A percentile compares a stretch with the other conserved stretches of the same genome.
Conservation (phyloP, 164 flowering plant genomes). For the Liriodendron chinense region DNA sequence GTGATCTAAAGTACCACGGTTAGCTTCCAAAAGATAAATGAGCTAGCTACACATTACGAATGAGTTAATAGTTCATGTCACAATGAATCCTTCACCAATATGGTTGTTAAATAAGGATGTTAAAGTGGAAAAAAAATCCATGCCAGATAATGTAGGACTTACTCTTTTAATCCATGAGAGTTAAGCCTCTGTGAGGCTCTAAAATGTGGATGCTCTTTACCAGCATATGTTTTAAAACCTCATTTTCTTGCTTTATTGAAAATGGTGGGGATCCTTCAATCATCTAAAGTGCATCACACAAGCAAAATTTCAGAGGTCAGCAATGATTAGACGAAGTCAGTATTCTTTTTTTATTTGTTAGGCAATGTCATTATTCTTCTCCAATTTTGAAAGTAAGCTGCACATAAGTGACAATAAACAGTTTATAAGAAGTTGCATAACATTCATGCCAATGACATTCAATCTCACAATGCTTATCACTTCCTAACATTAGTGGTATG, state of each 20-base stretch:
- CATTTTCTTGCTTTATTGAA: slow-evolving; percentile 51
- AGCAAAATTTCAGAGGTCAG: background rate
- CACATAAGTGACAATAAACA: background rate
- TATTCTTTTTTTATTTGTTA: background rate
- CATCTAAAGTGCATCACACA: slow-evolving; percentile 50
- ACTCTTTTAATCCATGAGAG: slow-evolving; percentile 84
- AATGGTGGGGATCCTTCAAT: slow-evolving; percentile 93
- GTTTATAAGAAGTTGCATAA: background rate
- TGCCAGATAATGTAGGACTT: slow-evolving; percentile 17
- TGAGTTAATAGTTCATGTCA: no score
- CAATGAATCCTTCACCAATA: no score
- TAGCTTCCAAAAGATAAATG: no score
- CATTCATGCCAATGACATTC: background rate
- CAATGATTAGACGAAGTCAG: background rate
- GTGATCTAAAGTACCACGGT: no score
- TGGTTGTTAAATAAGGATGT: no score
- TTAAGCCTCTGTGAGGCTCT: slow-evolving; percentile 68
- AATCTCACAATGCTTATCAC: background rate
- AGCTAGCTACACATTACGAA: no score
- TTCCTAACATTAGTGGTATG: no score
- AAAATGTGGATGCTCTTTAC: slow-evolving; percentile 79
- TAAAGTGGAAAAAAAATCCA: no score
- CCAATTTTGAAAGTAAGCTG: background rate
- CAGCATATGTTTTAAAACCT: slow-evolving; percentile 67
- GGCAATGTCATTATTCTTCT: background rate